phyloP scores from a whole-genome alignment of 1,284 basidiomycete species.

The Gymnopus androsaceus region DNA sequence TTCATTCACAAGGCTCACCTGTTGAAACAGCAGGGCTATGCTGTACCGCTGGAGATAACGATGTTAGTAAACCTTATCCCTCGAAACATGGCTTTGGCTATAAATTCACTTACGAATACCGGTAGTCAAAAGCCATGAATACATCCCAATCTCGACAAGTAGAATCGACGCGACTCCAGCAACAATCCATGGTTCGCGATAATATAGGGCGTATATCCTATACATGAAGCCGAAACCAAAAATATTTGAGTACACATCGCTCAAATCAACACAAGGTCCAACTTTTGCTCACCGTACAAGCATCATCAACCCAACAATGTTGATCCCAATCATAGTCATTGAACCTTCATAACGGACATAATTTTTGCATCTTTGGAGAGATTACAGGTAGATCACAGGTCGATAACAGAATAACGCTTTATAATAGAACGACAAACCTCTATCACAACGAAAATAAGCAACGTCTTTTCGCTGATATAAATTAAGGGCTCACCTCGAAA shows the following conservation, averaged over 20 bases:
- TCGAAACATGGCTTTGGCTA: background rate
- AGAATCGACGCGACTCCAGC: slow-evolving; percentile 38
- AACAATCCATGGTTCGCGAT: slow-evolving; percentile 37
- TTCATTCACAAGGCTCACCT: background rate
- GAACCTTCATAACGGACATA: slow-evolving; percentile 54
- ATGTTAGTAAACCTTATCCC: slow-evolving; percentile 36
- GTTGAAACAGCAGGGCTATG: slow-evolving; percentile 32
- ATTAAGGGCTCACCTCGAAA: slow-evolving; percentile 32
- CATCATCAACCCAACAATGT: slow-evolving; percentile 57
- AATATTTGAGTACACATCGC: background rate
- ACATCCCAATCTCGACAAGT: slow-evolving; percentile 42
- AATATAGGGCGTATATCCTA: slow-evolving; percentile 51
- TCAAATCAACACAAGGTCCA: background rate
- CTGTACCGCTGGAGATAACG: background rate
- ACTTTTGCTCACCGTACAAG: slow-evolving; percentile 42
- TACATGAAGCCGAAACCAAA: too few species aligned
- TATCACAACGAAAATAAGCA: background rate
- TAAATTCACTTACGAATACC: slow-evolving; percentile 36
- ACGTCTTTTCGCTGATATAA: background rate
- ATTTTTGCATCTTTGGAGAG: slow-evolving; percentile 41
- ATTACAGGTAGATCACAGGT: background rate
- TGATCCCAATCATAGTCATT: slow-evolving; percentile 51
- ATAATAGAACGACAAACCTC: background rate
- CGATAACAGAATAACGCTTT: background rate
- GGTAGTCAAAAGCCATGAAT: slow-evolving; percentile 48